These are phyloP conservation scores for Ramalina intermedia DNA, from an alignment of 495 filamentous ascomycete genomes.

Conservation along the genomic window DNA sequence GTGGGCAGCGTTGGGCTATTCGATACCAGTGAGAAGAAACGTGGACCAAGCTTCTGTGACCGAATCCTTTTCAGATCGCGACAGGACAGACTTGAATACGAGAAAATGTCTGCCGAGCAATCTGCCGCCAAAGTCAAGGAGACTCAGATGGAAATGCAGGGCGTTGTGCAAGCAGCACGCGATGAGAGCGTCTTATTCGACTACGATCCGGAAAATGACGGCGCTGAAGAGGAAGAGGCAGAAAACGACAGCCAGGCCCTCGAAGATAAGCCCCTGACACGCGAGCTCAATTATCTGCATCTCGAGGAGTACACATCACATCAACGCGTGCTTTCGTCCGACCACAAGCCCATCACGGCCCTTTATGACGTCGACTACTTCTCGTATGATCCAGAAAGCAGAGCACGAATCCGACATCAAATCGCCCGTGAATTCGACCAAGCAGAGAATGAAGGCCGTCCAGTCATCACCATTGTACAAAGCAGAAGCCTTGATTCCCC, in stretches of 20 bases:
- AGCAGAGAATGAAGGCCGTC: conserved; percentile 82
- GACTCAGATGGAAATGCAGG: conserved; percentile 69
- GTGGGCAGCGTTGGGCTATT: conserved; percentile 85
- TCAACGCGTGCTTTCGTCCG: conserved; percentile 77
- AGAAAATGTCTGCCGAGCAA: conserved; percentile 48
- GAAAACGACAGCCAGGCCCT: conserved; percentile 25
- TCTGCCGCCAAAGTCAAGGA: conserved; percentile 56
- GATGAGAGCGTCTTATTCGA: conserved; percentile 83
- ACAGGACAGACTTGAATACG: conserved; percentile 53
- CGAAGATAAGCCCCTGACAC: conserved; percentile 32
- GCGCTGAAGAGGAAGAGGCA: conserved; percentile 47
- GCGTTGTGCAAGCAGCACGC: conserved; percentile 50
- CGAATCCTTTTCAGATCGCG: conserved; percentile 79
- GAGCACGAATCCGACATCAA: conserved; percentile 69
- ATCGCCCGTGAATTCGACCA: conserved; percentile 80
- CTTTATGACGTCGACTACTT: conserved; percentile 72
- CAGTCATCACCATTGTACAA: conserved; percentile 64
- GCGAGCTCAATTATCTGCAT: conserved; percentile 44
- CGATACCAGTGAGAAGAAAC: conserved; percentile 85
- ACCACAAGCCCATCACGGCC: conserved; percentile 84
- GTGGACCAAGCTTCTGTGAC: conserved; percentile 95
- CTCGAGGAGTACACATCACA: conserved; percentile 75
- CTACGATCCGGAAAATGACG: conserved; percentile 56
- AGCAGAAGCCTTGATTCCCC: conserved; percentile 15
- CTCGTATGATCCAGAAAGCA: conserved; percentile 67